A percentile compares a stretch with the other conserved stretches of the same genome.
Conservation (phyloP, 208 protist species). For the Leptomonas pyrrhocoris region DNA sequence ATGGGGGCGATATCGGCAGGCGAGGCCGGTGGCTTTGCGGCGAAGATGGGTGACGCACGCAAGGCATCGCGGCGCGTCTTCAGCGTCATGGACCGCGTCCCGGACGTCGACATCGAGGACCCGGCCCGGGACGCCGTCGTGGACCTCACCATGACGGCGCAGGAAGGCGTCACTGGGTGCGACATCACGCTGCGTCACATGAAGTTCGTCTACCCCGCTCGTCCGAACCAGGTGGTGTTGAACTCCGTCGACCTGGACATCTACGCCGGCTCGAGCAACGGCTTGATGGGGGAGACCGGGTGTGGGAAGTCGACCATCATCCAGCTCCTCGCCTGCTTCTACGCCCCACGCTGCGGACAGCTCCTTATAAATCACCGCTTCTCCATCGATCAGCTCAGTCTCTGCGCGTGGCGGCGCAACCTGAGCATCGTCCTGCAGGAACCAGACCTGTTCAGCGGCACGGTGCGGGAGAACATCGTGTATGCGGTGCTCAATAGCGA, state of each 20-base stretch:
- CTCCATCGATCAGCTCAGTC: conserved; percentile 49
- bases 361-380: conserved; percentile 69
- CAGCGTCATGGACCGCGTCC: conserved; percentile 78
- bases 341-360: conserved; percentile 53
- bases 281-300: conserved; percentile 79
- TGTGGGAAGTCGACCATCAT: conserved; percentile 90
- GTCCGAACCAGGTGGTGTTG: conserved; percentile 65
- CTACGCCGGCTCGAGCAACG: conserved; percentile 47
- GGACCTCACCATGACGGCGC: conserved; percentile 24
- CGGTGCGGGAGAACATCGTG: conserved; percentile 91
- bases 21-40: conserved; percentile 70
- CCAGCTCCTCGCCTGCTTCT: conserved; percentile 84
- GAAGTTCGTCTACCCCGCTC: conserved; percentile 70
- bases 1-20: conserved; percentile 62
- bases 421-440: conserved; percentile 86
- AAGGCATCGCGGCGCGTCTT: conserved; percentile 62
- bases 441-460: conserved; percentile 90
- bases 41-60: conserved; percentile 57
- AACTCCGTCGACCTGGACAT: conserved; percentile 47
- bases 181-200: conserved; percentile 50
- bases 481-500: conserved; percentile 49
- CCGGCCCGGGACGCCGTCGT: conserved; percentile 29
- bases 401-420: conserved; percentile 59
- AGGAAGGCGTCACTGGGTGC: conserved; percentile 35
- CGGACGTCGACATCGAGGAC: conserved; percentile 57